Percentiles rank a stretch among this genome's conserved stretches.
Conservation (phyloP, 2,329 filamentous ascomycete genomes). For the Trichoderma polysporum region DNA sequence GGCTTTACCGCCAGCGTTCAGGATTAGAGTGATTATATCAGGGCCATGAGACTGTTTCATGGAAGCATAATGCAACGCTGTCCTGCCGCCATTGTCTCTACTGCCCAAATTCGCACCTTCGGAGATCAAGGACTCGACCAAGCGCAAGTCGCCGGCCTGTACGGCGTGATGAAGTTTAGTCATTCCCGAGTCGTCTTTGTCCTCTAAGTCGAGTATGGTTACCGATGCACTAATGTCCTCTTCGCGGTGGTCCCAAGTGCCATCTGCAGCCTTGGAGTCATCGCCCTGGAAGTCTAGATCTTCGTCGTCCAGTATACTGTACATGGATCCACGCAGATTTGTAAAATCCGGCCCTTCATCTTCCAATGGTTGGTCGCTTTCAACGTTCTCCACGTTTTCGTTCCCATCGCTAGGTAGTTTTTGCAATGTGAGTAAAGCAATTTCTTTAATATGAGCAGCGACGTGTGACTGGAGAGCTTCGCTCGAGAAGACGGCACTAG, state of each 20-base stretch:
- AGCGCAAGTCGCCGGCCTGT: neutral
- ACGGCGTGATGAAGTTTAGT: neutral
- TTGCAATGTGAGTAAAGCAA: constrained; percentile 4
- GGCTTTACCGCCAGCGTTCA: neutral
- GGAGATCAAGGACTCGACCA: neutral
- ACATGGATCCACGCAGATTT: neutral
- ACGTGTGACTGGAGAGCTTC: constrained; percentile 8
- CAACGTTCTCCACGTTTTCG: neutral
- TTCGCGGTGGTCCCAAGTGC: neutral
- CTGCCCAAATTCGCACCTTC: neutral
- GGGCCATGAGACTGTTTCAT: neutral
- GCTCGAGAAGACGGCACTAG: neutral
- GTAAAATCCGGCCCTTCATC: neutral
- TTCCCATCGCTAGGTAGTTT: neutral
- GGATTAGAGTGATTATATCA: neutral
- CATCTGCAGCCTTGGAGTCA: neutral
- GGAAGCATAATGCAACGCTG: neutral
- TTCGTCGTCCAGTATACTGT: neutral
- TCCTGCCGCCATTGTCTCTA: neutral
- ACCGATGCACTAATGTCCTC: neutral
- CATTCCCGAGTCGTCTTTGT: neutral
- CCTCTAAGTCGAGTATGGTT: neutral
- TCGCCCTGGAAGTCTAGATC: neutral
- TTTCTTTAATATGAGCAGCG: neutral
- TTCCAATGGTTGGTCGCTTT: neutral